Conservation (phyloP, 352 stramenopile species). For the Phytopythium oedochilum region DNA sequence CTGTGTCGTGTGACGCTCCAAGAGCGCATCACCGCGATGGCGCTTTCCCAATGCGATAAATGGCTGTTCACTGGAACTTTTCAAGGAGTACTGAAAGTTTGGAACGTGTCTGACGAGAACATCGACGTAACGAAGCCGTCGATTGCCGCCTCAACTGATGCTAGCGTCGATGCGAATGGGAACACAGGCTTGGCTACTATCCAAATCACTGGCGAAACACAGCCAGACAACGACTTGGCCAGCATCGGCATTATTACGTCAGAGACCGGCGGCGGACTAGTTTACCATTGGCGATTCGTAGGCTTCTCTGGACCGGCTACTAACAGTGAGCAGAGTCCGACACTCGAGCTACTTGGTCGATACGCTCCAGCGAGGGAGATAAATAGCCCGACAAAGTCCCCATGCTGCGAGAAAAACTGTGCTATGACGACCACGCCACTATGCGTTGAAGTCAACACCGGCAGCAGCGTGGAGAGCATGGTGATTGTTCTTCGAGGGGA, state of each 20-base stretch:
- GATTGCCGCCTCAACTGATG: not conserved
- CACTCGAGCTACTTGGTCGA: not conserved
- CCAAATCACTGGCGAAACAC: not conserved
- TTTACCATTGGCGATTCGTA: constrained; percentile 27
- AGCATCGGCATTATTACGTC: constrained; percentile 29
- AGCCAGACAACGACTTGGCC: not conserved
- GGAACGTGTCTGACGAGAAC: constrained; percentile 30
- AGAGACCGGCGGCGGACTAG: constrained; percentile 20
- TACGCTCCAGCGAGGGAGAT: not conserved
- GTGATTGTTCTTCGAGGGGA: constrained; percentile 45
- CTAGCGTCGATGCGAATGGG: constrained; percentile 1
- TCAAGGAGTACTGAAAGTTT: constrained; percentile 44
- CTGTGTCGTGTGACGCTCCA: constrained; percentile 22
- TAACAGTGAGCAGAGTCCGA: not conserved
- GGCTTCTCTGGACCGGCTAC: not conserved
- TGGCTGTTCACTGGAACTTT: constrained; percentile 54
- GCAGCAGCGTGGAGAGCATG: constrained; percentile 38
- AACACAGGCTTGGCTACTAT: constrained; percentile 14
- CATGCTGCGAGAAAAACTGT: constrained; percentile 6
- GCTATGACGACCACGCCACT: constrained; percentile 20
- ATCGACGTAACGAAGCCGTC: constrained; percentile 7
- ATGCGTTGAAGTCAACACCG: constrained; percentile 51
- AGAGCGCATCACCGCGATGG: constrained; percentile 28
- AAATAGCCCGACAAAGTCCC: not conserved
- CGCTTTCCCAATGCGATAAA: constrained; percentile 24